Conservation (phyloP, 129 eudicot genomes). For the Silybum marianum region DNA sequence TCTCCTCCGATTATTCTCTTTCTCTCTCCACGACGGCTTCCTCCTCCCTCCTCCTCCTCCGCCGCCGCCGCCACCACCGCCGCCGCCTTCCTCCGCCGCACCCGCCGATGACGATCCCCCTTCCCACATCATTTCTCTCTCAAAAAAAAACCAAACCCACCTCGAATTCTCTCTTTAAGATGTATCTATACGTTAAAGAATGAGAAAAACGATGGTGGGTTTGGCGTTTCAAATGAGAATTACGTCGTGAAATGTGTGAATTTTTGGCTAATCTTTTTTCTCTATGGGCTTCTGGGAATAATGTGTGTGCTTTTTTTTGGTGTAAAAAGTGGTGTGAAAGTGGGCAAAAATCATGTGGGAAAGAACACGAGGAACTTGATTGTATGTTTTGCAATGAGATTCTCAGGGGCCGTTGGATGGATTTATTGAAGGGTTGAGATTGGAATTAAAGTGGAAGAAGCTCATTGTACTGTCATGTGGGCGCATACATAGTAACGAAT, state of each 20-base stretch:
- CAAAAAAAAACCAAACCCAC: neutral
- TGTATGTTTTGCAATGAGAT: neutral
- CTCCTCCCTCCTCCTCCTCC: slow-evolving; percentile 52
- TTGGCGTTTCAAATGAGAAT: neutral
- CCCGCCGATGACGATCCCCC: slow-evolving; percentile 45
- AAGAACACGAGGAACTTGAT: slow-evolving; percentile 1
- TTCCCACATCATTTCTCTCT: slow-evolving; percentile 47
- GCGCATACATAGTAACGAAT: neutral
- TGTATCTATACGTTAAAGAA: neutral
- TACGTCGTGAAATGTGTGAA: neutral
- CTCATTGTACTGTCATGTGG: neutral
- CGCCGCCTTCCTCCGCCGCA: slow-evolving; percentile 6
- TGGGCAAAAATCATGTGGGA: neutral
- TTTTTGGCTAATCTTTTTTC: no score
- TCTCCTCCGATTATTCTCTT: slow-evolving; percentile 78
- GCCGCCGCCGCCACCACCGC: slow-evolving; percentile 12
- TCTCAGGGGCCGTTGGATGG: neutral
- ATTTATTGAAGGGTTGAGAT: neutral
- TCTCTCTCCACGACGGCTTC: slow-evolving; percentile 87
- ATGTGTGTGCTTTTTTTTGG: neutral
- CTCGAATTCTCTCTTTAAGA: neutral
- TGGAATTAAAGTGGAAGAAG: neutral
- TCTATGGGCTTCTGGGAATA: no score
- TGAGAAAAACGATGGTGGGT: neutral
- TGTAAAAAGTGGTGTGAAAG: neutral